These are phyloP conservation scores for Yarrowia sp. DNA, from an alignment of 805 yeast genomes.

Conservation along the genomic window DNA sequence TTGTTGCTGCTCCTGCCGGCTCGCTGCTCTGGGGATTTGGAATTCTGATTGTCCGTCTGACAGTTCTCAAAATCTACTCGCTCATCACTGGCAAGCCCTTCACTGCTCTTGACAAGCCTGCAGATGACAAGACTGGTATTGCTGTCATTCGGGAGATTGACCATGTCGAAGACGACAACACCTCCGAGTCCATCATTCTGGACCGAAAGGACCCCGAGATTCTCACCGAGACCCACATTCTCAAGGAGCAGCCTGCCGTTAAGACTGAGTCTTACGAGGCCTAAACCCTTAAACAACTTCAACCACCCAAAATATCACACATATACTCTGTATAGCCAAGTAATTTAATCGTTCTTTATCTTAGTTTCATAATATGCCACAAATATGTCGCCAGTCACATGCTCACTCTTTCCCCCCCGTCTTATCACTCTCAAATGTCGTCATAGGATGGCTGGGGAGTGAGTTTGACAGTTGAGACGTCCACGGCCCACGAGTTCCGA, in stretches of 20 bases:
- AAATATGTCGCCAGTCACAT: not conserved
- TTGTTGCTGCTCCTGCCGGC: constrained; percentile 87
- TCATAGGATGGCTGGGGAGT: not conserved
- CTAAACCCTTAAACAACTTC: not conserved
- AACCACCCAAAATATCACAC: not conserved
- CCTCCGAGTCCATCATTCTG: constrained; percentile 27
- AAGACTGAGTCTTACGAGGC: constrained; percentile 2
- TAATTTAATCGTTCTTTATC: not conserved
- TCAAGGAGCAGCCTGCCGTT: constrained; percentile 8
- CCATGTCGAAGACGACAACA: constrained; percentile 8
- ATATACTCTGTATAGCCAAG: not conserved
- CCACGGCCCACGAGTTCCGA: not conserved
- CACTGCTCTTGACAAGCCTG: constrained; percentile 51
- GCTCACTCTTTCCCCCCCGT: not conserved
- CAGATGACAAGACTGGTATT: constrained; percentile 29
- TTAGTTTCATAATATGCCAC: not conserved
- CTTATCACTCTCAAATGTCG: constrained; percentile 1
- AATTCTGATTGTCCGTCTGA: constrained; percentile 53
- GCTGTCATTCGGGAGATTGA: constrained; percentile 18
- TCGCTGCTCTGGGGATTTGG: constrained; percentile 66
- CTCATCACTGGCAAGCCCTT: constrained; percentile 51
- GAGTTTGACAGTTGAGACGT: not conserved
- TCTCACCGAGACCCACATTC: constrained; percentile 14
- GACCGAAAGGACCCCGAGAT: constrained; percentile 27
- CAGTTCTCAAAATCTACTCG: constrained; percentile 47